A percentile compares a stretch with the other conserved stretches of the same genome.
phyloP scores from a whole-genome alignment of 2,329 filamentous ascomycete species.

The Colletotrichum endophyticum region DNA sequence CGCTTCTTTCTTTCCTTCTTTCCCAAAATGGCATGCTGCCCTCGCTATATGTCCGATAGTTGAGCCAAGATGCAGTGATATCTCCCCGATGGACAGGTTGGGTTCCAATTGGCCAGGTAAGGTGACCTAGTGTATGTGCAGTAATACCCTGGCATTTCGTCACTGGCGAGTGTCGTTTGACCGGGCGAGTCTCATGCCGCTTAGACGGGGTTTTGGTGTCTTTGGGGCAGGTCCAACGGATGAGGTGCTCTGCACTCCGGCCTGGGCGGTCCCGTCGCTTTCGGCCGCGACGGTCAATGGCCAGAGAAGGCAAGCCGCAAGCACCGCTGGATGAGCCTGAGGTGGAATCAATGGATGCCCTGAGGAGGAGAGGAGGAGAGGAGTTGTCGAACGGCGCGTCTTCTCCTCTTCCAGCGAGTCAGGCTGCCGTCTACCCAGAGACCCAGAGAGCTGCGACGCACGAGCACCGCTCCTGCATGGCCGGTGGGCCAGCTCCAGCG shows the following conservation, averaged over 20 bases:
- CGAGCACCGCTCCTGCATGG: neutral
- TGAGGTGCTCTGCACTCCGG: neutral
- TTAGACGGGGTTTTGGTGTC: neutral
- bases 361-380: neutral
- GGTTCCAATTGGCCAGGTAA: neutral
- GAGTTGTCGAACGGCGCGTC: neutral
- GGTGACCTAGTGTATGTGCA: neutral
- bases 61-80: neutral
- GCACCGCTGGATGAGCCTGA: neutral
- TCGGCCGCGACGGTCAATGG: neutral
- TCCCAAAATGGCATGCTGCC: neutral
- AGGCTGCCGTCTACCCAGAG: slow-evolving; percentile 1
- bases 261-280: neutral
- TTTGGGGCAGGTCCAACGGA: neutral
- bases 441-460: neutral
- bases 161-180: neutral
- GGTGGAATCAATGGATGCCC: no score
- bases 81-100: neutral
- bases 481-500: neutral
- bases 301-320: neutral
- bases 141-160: neutral
- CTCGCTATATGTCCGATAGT: neutral
- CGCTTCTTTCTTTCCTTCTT: neutral
- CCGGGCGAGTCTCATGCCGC: neutral
- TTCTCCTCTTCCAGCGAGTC: neutral